phyloP scores from a whole-genome alignment of 352 stramenopile species.

The Phytopythium litorale region DNA sequence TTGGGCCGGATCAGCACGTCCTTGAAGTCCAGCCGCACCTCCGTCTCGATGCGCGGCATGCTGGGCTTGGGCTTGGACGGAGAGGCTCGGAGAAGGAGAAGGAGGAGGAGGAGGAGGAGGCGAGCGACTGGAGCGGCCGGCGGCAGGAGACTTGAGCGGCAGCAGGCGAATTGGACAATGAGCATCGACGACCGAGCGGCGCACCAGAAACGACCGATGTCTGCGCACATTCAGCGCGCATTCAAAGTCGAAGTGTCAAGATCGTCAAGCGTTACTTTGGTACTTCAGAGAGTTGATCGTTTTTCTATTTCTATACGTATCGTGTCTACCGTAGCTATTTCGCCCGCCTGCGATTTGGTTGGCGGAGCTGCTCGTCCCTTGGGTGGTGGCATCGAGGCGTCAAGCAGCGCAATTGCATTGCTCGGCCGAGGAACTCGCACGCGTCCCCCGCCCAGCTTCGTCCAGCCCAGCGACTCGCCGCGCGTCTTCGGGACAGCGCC shows the following conservation, averaged over 20 bases:
- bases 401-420: neutral
- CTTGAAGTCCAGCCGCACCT: slow-evolving; percentile 92
- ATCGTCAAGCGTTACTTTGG: too few relatives aligned
- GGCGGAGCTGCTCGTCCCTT: slow-evolving; percentile 4
- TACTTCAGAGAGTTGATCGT: neutral
- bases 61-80: slow-evolving; percentile 1
- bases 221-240: neutral
- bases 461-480: neutral
- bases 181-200: slow-evolving; percentile 1
- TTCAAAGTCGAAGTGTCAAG: neutral
- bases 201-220: neutral
- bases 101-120: neutral
- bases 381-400: neutral
- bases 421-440: neutral
- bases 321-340: neutral
- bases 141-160: slow-evolving; percentile 20
- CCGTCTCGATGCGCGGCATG: slow-evolving; percentile 89
- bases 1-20: slow-evolving; percentile 94
- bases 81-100: slow-evolving; percentile 11
- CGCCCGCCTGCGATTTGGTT: slow-evolving; percentile 3
- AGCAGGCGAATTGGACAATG: slow-evolving; percentile 32
- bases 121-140: slow-evolving; percentile 17
- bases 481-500: neutral
- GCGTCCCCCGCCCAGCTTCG: neutral
- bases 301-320: neutral